These are phyloP conservation scores for Podosphaera xanthii DNA, from an alignment of 2,329 filamentous ascomycete genomes.

Conservation along the genomic window DNA sequence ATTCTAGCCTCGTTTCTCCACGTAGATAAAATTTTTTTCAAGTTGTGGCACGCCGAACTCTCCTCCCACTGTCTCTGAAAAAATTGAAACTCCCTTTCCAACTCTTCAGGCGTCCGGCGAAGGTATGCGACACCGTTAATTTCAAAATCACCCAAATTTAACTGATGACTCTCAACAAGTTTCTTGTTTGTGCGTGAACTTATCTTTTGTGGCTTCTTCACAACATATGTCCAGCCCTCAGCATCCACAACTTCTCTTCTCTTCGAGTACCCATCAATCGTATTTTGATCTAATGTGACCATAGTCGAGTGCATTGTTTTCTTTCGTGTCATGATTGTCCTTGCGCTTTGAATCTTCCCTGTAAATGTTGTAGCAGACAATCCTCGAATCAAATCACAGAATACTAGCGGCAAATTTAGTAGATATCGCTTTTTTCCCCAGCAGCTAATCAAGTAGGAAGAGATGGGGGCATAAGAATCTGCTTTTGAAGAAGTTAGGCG, in stretches of 20 bases:
- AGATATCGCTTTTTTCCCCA: no score
- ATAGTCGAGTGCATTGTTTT: no score
- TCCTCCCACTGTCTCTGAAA: constrained; percentile 13
- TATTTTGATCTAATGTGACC: no score
- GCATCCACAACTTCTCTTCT: constrained; percentile 13
- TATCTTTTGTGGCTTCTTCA: constrained; percentile 9
- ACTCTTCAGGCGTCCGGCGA: constrained; percentile 12
- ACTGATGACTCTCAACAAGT: not conserved
- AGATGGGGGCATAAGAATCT: no score
- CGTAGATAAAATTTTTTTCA: constrained; percentile 6
- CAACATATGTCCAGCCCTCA: constrained; percentile 17
- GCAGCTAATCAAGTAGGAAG: no score
- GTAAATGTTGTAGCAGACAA: no score
- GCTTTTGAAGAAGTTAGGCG: no score
- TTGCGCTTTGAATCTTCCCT: no score
- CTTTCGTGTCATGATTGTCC: no score
- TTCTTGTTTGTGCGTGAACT: constrained; percentile 2
- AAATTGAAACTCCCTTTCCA: constrained; percentile 10
- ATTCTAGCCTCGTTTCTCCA: not conserved
- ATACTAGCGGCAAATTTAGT: no score
- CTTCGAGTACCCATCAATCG: constrained; percentile 5
- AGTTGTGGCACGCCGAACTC: constrained; percentile 5
- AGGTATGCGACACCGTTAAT: constrained; percentile 12
- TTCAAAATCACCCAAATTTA: constrained; percentile 13
- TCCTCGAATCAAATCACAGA: no score